Base-by-base conservation (phyloP, 2,329 filamentous ascomycete species). In the Colletotrichum cordylinicola region DNA sequence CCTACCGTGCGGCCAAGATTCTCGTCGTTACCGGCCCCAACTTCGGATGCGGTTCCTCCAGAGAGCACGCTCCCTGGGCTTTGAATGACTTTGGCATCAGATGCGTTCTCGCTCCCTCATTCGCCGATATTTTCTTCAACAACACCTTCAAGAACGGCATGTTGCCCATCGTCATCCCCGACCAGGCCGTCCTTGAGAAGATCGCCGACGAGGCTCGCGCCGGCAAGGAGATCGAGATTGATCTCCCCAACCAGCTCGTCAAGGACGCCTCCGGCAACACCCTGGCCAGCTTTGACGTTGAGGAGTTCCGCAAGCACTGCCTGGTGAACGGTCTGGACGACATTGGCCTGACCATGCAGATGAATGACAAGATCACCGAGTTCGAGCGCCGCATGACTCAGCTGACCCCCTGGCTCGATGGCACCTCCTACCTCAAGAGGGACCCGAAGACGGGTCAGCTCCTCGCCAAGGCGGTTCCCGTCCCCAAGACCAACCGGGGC, bases 141-240 rank as follows among this genome's bases (percentile, higher is more conserved):
- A 99, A 99, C 90, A 97, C 94, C n/a, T 98, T 98, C 91, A 98
- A 99, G 91, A 99, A 99, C 88, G 96, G 96, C 88, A 98, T 98
- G 97, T 89, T 98, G 78, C 96, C 96, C 64, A 92, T 98, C 77
- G 87, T 90, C 75, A 94, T 98, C 82, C 87, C 90, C 37, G 92
- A 96, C 84, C 86, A 92, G 78, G 88, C 86, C 2, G 89, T 91
- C 37, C 87, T 98, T 6, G 89, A 94, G 58, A 89, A 89, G 77
- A 93, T 98, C 78, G 93, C 94, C 48, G 91, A 89, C 31, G 95
- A 98, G 85, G 96, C 96, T 39, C 90, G 90, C 48, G 94, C 94
- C 5, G 95, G 95, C 73, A 91, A 91, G 74, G 96, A 98, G 84
- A 88, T 98, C 78, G 96, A 98, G 86, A 91, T 98, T 76, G 96